Evolutionary conservation across 768 basidiomycete species (phyloP).

Genomic region (Tylopilus sp.): DNA sequence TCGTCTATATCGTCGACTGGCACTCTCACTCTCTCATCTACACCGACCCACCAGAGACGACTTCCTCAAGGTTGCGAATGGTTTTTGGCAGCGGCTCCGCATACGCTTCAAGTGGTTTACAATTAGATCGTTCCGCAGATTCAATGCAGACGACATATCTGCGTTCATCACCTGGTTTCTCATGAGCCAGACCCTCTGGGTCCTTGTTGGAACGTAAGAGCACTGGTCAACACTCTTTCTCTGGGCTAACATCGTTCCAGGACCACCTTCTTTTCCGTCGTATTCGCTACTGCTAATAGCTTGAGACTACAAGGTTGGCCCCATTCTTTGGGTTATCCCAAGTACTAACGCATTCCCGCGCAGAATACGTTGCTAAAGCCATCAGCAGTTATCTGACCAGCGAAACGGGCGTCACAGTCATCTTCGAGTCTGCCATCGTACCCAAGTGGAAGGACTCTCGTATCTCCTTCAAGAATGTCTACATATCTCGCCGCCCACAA

Average conservation of each 20-base stretch:
- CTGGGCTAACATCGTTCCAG: constrained; percentile 36
- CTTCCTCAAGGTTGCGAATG: constrained; percentile 78
- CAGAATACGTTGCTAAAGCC: constrained; percentile 80
- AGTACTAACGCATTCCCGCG: constrained; percentile 6
- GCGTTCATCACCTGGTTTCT: constrained; percentile 96
- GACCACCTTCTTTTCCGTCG: constrained; percentile 93
- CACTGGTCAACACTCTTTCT: background rate
- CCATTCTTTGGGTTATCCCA: background rate
- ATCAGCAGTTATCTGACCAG: constrained; percentile 92
- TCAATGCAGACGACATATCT: constrained; percentile 95
- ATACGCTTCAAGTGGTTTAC: constrained; percentile 99
- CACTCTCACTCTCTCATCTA: constrained; percentile 70
- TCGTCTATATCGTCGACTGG: constrained; percentile 76
- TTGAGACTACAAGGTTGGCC: constrained; percentile 73
- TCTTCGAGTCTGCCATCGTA: constrained; percentile 97
- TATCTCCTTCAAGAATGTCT: constrained; percentile 96
- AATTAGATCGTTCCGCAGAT: constrained; percentile 89
- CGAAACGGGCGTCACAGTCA: constrained; percentile 90
- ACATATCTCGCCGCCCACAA: constrained; percentile 75
- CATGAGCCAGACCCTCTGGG: constrained; percentile 95
- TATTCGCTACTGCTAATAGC: constrained; percentile 88
- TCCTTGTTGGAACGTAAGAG: constrained; percentile 72
- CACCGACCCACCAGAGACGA: constrained; percentile 86
- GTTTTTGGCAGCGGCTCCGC: constrained; percentile 86
- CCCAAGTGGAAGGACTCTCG: constrained; percentile 97